A percentile compares a stretch with the other conserved stretches of the same genome.
Evolutionary conservation across 768 basidiomycete genomes (phyloP).

Genomic region (Boletellus emodensis): DNA sequence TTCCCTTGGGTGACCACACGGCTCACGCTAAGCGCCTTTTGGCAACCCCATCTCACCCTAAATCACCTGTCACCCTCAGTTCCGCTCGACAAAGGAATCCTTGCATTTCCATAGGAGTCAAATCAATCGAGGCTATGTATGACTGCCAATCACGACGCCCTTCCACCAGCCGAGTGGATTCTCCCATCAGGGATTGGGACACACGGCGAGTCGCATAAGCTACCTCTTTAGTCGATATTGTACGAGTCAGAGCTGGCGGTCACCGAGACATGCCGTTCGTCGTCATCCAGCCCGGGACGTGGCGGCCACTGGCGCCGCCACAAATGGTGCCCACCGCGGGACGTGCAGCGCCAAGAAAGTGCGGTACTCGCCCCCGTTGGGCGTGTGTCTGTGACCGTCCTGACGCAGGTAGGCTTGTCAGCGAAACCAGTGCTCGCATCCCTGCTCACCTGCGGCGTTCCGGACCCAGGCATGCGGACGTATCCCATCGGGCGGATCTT

Average conservation of each 20-base stretch:
- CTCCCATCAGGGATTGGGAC: background rate
- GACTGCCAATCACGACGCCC: background rate
- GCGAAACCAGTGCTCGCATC: constrained; percentile 10
- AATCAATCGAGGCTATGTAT: constrained; percentile 17
- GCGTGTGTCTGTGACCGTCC: constrained; percentile 1
- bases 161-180: constrained; percentile 3
- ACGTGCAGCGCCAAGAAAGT: constrained; percentile 4
- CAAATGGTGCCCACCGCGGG: background rate
- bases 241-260: background rate
- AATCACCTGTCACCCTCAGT: constrained; percentile 2
- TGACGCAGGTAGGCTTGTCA: background rate
- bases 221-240: background rate
- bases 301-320: background rate
- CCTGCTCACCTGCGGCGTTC: constrained; percentile 3
- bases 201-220: background rate
- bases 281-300: background rate
- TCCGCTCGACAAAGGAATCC: background rate
- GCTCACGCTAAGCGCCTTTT: background rate
- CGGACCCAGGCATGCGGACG: background rate
- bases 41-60: background rate
- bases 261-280: background rate
- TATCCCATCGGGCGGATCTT: constrained; percentile 17
- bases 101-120: constrained; percentile 3
- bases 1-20: background rate
- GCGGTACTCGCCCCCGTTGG: background rate